Conservation (phyloP, 129 eudicot genomes). For the Artemisia argyi region DNA sequence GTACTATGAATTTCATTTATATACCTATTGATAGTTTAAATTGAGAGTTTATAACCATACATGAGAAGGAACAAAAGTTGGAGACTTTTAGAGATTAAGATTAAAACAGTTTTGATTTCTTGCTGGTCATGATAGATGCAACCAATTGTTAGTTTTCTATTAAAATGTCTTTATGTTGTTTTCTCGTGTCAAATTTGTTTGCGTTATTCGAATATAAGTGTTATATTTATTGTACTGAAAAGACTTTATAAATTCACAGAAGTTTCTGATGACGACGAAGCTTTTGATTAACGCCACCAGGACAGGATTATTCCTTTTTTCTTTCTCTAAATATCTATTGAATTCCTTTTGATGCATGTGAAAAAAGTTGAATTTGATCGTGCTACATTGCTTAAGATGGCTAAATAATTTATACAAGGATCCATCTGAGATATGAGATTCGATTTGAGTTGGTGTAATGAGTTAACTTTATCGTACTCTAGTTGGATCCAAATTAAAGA, state of each 20-base stretch:
- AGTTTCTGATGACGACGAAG: slow-evolving; percentile 11
- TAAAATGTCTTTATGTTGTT: slow-evolving; percentile 5
- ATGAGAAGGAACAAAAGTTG: slow-evolving; percentile 21
- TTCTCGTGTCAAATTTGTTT: slow-evolving; percentile 19
- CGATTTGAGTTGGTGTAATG: not conserved
- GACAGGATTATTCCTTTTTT: slow-evolving; percentile 9
- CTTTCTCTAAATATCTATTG: not conserved
- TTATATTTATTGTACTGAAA: slow-evolving; percentile 1
- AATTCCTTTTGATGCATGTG: not conserved
- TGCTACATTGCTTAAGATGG: not conserved
- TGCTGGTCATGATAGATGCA: slow-evolving; percentile 11
- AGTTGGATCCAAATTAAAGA: slow-evolving; percentile 10
- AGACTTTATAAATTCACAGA: slow-evolving; percentile 12
- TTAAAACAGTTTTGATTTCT: not conserved
- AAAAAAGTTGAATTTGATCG: not conserved
- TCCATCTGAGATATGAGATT: too few relatives aligned
- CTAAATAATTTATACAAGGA: not conserved
- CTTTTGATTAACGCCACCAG: slow-evolving; percentile 30
- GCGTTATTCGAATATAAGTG: slow-evolving; percentile 8
- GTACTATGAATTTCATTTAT: too few relatives aligned
- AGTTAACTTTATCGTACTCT: not conserved
- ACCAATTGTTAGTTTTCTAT: not conserved
- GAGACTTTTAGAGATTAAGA: slow-evolving; percentile 9
- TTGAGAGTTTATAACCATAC: slow-evolving; percentile 8
- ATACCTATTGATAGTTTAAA: slow-evolving; percentile 2